A percentile compares a stretch with the other conserved stretches of the same genome.
Evolutionary conservation across 2,329 filamentous ascomycete species (phyloP).

Genomic region (Diaporthe humulicola): DNA sequence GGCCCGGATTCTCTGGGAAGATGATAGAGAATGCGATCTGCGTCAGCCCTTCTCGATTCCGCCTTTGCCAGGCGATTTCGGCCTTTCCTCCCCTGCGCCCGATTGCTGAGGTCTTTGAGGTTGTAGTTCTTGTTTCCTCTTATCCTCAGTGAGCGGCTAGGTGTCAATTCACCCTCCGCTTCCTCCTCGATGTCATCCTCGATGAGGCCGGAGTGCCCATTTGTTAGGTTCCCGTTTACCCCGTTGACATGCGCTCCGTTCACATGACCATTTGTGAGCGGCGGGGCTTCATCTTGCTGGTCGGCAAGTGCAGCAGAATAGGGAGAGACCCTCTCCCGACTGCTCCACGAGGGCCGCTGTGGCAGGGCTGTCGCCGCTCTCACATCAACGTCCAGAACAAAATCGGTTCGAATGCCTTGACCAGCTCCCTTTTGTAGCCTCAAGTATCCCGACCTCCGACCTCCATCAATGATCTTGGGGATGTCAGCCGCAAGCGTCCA

Average conservation of each 20-base stretch:
- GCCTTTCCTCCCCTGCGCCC: conserved; percentile 65
- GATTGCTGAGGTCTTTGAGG: conserved; percentile 69
- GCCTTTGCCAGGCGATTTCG: conserved; percentile 52
- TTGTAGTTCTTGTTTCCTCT: conserved; percentile 69
- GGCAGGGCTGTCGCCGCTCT: conserved; percentile 59
- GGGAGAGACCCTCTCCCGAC: conserved; percentile 57
- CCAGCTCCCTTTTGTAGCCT: conserved; percentile 53
- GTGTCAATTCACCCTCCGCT: conserved; percentile 62
- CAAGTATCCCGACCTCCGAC: conserved; percentile 48
- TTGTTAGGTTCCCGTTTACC: conserved; percentile 41
- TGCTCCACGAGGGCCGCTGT: conserved; percentile 47
- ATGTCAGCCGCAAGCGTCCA: conserved; percentile 59
- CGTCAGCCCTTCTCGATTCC: conserved; percentile 46
- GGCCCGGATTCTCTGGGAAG: conserved; percentile 59
- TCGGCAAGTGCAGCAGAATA: conserved; percentile 59
- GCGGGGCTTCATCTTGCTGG: conserved; percentile 49
- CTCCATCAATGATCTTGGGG: conserved; percentile 56
- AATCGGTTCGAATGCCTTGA: conserved; percentile 54
- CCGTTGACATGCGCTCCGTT: conserved; percentile 47
- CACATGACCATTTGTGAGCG: conserved; percentile 50
- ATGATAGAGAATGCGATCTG: conserved; percentile 61
- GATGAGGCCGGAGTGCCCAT: conserved; percentile 42
- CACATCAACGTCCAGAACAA: conserved; percentile 63
- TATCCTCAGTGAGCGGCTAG: conserved; percentile 63
- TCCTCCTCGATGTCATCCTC: conserved; percentile 60